Evolutionary conservation across 1,284 basidiomycete genomes (phyloP).

Genomic region (Pterula multifida): DNA sequence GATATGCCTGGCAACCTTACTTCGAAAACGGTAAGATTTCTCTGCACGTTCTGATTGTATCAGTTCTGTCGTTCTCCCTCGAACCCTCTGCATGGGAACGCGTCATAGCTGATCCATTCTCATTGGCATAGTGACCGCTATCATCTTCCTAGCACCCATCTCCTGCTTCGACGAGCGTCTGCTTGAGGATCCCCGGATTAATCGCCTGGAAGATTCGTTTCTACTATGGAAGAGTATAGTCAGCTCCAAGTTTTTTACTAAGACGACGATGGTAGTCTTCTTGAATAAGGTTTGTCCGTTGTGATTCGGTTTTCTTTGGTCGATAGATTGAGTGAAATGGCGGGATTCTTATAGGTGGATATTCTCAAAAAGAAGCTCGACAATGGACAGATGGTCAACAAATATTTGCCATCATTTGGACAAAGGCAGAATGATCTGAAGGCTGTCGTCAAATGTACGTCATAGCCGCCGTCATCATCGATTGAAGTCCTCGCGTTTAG

Average conservation of each 20-base stretch:
- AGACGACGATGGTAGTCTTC: conserved; percentile 47
- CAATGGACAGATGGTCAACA: conserved; percentile 18
- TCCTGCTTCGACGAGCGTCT: conserved; percentile 56
- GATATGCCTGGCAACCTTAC: conserved; percentile 52
- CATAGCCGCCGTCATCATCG: neutral
- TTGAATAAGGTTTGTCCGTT: conserved; percentile 54
- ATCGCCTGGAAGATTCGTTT: conserved; percentile 57
- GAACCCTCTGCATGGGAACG: neutral
- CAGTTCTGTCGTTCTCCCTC: too few species aligned
- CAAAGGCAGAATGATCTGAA: conserved; percentile 20
- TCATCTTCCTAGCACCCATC: conserved; percentile 43
- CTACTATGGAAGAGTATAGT: conserved; percentile 50
- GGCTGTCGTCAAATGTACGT: conserved; percentile 30
- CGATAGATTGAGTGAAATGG: neutral
- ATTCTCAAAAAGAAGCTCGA: conserved; percentile 17
- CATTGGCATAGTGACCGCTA: conserved; percentile 38
- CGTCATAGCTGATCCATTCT: too few species aligned
- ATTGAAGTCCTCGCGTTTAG: too few species aligned
- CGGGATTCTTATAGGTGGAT: neutral
- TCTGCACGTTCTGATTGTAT: neutral
- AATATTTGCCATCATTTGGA: conserved; percentile 22
- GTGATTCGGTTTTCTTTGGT: conserved; percentile 5
- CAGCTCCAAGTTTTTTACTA: conserved; percentile 40
- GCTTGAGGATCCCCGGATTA: conserved; percentile 43
- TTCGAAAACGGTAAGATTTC: conserved; percentile 30